These are phyloP conservation scores for Huntiella moniliformis DNA, from an alignment of 2,329 filamentous ascomycete species.

Conservation along the genomic window DNA sequence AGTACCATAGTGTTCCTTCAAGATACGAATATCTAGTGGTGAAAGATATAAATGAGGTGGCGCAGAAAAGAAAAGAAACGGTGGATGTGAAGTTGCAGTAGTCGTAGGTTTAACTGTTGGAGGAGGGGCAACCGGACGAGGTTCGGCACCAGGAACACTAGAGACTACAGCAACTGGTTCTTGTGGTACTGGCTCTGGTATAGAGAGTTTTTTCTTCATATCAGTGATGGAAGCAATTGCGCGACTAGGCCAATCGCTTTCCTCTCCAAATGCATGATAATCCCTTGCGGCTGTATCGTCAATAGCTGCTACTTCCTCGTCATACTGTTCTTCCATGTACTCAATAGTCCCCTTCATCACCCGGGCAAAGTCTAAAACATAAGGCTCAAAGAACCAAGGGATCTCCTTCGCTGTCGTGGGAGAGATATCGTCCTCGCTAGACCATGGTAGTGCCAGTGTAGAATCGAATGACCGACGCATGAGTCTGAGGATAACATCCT, in stretches of 20 bases:
- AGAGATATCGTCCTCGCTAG: constrained; percentile 32
- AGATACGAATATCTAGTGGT: constrained; percentile 75
- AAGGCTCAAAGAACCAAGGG: constrained; percentile 88
- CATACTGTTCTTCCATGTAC: constrained; percentile 69
- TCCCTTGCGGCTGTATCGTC: constrained; percentile 68
- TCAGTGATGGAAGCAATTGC: constrained; percentile 58
- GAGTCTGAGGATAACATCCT: constrained; percentile 74
- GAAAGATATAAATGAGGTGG: constrained; percentile 79
- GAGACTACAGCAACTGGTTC: background rate
- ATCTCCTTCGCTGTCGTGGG: constrained; percentile 50
- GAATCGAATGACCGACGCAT: constrained; percentile 65
- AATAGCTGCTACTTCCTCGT: constrained; percentile 59
- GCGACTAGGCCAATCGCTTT: constrained; percentile 79
- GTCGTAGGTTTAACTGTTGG: background rate
- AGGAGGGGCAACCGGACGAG: constrained; percentile 7
- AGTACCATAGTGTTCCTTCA: constrained; percentile 72
- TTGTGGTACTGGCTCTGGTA: constrained; percentile 13
- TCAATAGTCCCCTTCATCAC: constrained; percentile 86
- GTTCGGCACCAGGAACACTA: constrained; percentile 20
- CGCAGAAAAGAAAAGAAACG: constrained; percentile 61
- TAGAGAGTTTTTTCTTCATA: constrained; percentile 50
- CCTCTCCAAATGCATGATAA: constrained; percentile 76
- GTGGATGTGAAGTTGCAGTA: background rate
- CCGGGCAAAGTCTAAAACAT: constrained; percentile 83
- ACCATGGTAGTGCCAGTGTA: constrained; percentile 72